These are phyloP conservation scores for Hydrangea macrophylla DNA, from an alignment of 148 eudicot species.

Conservation along the genomic window DNA sequence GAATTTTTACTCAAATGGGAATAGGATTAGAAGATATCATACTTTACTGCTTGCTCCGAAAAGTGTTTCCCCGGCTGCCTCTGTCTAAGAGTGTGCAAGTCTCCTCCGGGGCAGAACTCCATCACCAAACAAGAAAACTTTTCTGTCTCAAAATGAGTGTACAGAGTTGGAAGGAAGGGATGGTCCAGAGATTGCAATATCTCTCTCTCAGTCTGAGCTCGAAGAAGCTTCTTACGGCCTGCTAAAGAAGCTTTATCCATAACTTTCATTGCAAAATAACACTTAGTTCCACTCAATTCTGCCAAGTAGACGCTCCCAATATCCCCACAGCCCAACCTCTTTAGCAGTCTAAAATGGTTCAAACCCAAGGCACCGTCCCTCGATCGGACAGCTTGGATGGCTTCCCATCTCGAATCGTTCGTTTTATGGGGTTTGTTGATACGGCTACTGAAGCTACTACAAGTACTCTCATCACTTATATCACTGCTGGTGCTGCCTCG, in stretches of 20 bases:
- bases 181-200: conserved; percentile 60
- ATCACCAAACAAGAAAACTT: conserved; percentile 76
- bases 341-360: conserved; percentile 63
- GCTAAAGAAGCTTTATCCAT: conserved; percentile 70
- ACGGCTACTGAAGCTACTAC: conserved; percentile 68
- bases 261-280: conserved; percentile 73
- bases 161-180: conserved; percentile 67
- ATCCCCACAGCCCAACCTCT: conserved; percentile 71
- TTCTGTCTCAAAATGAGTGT: conserved; percentile 65
- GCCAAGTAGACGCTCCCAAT: conserved; percentile 72
- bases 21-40: conserved; percentile 17
- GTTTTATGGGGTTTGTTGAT: conserved; percentile 69
- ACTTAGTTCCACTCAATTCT: conserved; percentile 60
- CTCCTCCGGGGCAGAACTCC: conserved; percentile 82
- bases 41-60: conserved; percentile 68
- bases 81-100: conserved; percentile 69
- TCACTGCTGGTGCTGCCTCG: conserved; percentile 67
- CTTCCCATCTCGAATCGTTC: conserved; percentile 71
- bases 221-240: conserved; percentile 63
- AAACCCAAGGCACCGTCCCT: conserved; percentile 56
- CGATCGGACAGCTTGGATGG: conserved; percentile 51
- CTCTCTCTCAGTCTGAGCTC: conserved; percentile 72
- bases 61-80: conserved; percentile 71
- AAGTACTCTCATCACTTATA: conserved; percentile 66
- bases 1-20: neutral